Base-by-base conservation (phyloP, 23 red algal species). In the Cyanidiococcus yangmingshanensis region DNA sequence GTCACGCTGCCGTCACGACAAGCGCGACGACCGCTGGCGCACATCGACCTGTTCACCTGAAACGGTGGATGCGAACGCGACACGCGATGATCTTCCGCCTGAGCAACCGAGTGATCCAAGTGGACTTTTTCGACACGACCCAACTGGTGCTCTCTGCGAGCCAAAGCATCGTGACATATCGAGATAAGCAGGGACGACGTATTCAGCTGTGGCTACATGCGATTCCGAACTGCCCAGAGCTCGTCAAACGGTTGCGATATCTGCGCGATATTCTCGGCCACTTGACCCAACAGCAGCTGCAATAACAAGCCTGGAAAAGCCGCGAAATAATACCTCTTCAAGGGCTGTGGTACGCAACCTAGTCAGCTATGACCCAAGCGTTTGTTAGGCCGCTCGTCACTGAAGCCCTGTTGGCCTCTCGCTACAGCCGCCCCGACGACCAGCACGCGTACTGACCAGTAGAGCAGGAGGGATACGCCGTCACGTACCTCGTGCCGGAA, bases 81-180 rank as follows among this genome's bases (percentile, higher is more conserved):
- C 50, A 81, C 30, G 78, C 78, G 18, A 81, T 81, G 59, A 39
- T 81, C 18, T 81, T 81, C 40, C 39, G 78, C 16, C 32, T 81
- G 68, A 81, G 78, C 78, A 81, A 81, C 68, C 39, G 78, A 34
- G 59, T 41, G 24, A 81, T 81, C 40, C 78, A 81, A n/a, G 78
- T 81, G 15, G 78, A 81, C 32, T 81, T 81, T 57, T 40, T 71
- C 68, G 78, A 81, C 68, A 71, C 58, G 1, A 81, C 78, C 0
- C 58, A 81, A n/a, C 37, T 81, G 37, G 68, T 81, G 36, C 40
- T 81, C 39, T 81, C 78, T 15, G 58, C 78, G 0, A 54, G 68
- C 59, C 58, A 71, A 2, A 38, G 68, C 30, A 18, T 81, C 0
- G 78, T 81, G 0, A 81, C 78, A 25, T 81, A 81, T 41, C 78